These are phyloP conservation scores for Neonectria faginata DNA, from an alignment of 2,329 filamentous ascomycete genomes.

Conservation along the genomic window DNA sequence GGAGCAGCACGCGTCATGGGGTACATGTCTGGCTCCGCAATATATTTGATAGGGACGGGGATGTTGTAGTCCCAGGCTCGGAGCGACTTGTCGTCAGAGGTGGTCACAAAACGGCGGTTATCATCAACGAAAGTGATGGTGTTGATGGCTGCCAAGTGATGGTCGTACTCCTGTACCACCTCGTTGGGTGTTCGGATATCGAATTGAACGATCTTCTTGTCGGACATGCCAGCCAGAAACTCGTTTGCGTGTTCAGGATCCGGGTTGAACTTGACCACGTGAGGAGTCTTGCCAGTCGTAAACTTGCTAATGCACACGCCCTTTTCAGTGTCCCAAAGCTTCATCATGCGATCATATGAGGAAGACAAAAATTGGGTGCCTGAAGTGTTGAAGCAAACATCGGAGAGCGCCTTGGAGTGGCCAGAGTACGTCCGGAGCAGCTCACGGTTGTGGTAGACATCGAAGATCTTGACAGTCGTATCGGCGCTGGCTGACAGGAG, in stretches of 20 bases:
- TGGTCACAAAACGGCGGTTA: conserved; percentile 95
- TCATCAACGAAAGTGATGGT: conserved; percentile 97
- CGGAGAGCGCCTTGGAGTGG: conserved; percentile 89
- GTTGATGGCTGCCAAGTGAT: conserved; percentile 97
- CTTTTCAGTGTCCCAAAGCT: conserved; percentile 98
- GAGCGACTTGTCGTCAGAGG: conserved; percentile 95
- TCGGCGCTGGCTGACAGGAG: conserved; percentile 92
- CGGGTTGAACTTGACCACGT: conserved; percentile 94
- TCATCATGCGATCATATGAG: conserved; percentile 95
- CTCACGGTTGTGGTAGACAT: conserved; percentile 90
- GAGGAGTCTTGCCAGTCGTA: conserved; percentile 93
- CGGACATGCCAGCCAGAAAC: conserved; percentile 95
- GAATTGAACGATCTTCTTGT: conserved; percentile 99
- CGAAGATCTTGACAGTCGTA: conserved; percentile 91
- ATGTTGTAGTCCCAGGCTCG: conserved; percentile 99
- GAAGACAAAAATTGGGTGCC: conserved; percentile 90
- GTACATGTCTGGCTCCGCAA: conserved; percentile 98
- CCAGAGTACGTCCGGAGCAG: conserved; percentile 91
- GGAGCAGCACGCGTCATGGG: conserved; percentile 86
- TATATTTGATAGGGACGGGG: conserved; percentile 97
- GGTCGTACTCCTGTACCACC: conserved; percentile 96
- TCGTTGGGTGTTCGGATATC: conserved; percentile 83
- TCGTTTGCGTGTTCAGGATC: conserved; percentile 81
- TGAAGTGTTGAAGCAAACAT: conserved; percentile 85
- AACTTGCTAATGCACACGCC: conserved; percentile 89